Evolutionary conservation across 2,329 filamentous ascomycete species (phyloP).

Genomic region (Aureobasidium sp.): DNA sequence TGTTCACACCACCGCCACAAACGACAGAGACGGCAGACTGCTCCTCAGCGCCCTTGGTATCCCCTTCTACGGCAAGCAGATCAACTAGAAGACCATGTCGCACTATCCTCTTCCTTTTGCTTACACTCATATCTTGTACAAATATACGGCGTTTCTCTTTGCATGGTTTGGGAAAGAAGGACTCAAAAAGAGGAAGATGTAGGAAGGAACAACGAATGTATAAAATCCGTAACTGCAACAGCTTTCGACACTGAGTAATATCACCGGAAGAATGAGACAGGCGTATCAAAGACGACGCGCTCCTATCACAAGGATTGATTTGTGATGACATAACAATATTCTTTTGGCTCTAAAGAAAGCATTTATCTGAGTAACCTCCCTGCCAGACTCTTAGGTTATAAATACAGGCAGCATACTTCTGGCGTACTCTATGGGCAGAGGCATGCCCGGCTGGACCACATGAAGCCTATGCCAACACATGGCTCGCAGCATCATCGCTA

Average conservation of each 20-base stretch:
- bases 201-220: neutral
- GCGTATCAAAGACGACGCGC: neutral
- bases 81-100: slow-evolving; percentile 36
- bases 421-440: slow-evolving; percentile 2
- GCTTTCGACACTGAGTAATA: neutral
- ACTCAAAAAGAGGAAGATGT: neutral
- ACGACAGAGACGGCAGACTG: slow-evolving; percentile 75
- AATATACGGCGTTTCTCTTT: neutral
- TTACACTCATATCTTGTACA: neutral
- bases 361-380: neutral
- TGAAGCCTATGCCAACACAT: slow-evolving; percentile 15
- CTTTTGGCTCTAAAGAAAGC: neutral
- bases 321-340: neutral
- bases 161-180: neutral
- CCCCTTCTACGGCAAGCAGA: slow-evolving; percentile 73
- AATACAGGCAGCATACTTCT: slow-evolving; percentile 12
- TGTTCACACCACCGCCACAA: slow-evolving; percentile 76
- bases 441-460: slow-evolving; percentile 3
- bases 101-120: neutral
- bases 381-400: slow-evolving; percentile 1
- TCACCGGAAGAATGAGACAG: neutral
- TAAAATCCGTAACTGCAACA: neutral
- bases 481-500: slow-evolving; percentile 11
- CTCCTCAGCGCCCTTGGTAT: slow-evolving; percentile 66
- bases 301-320: neutral